phyloP scores from a whole-genome alignment of 2,329 filamentous ascomycete genomes.

The Colletotrichum kahawae region DNA sequence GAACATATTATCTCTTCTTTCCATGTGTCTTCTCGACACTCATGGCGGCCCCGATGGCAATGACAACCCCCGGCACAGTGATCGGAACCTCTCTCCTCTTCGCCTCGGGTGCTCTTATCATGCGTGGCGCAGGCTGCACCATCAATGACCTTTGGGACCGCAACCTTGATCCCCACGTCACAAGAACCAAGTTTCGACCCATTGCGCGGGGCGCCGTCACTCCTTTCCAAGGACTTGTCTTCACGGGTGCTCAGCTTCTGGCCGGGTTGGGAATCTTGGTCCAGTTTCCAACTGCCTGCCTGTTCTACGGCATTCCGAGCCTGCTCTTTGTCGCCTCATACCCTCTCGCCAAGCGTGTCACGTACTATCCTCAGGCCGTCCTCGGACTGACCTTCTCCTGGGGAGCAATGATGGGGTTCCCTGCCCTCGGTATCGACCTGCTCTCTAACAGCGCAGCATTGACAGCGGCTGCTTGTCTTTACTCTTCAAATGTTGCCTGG shows the following conservation, averaged over 20 bases:
- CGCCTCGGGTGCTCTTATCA: constrained; percentile 77
- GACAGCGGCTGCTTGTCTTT: constrained; percentile 71
- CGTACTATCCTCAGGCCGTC: constrained; percentile 85
- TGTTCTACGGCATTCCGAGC: constrained; percentile 80
- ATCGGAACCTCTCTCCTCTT: constrained; percentile 73
- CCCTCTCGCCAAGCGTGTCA: constrained; percentile 84
- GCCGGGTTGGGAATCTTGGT: constrained; percentile 75
- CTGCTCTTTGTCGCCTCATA: constrained; percentile 77
- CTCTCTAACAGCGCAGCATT: constrained; percentile 67
- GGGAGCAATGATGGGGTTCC: constrained; percentile 89
- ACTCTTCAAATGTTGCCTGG: constrained; percentile 83
- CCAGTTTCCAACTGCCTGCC: constrained; percentile 75
- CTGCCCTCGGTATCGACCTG: constrained; percentile 80
- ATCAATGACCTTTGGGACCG: constrained; percentile 94
- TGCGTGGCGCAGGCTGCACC: constrained; percentile 87
- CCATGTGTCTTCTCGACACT: constrained; percentile 86
- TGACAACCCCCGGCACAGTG: constrained; percentile 64
- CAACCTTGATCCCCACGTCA: constrained; percentile 82
- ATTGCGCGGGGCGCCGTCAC: constrained; percentile 81
- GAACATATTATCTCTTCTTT: constrained; percentile 85
- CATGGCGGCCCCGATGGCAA: constrained; percentile 73
- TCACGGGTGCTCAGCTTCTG: constrained; percentile 76
- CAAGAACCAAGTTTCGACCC: constrained; percentile 77
- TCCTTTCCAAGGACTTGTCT: constrained; percentile 73
- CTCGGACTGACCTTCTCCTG: constrained; percentile 87